Base-by-base conservation (phyloP, 371 early-diverging fungal genomes). In the Apophysomyces elegans region DNA sequence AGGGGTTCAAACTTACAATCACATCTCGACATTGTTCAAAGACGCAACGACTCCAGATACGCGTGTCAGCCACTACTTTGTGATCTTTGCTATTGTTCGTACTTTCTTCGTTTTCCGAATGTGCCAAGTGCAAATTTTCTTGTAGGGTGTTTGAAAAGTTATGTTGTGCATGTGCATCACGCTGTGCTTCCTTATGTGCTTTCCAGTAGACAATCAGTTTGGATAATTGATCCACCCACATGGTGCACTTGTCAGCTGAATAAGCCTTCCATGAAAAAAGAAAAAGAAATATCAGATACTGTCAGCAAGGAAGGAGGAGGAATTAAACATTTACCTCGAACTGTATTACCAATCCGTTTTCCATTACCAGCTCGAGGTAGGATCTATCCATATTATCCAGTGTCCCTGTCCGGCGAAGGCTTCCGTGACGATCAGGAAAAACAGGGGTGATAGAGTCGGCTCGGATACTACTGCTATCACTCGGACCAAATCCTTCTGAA, bases 31-130 rank as follows among this genome's bases (percentile, higher is more conserved):
- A 78, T 66, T 71, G 71, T 7, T 77, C 75, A 61, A 70, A 78
- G 2, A 76, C 37, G 61, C 88, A 88, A 62, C 76, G 76, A 39
- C 83, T 86, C 88, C 88, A 88, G 5, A 86, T 74, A 5, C 78
- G 76, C 1, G 86, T 81, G 46, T 84, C 80, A 12, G 74, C 82
- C 46, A 66, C 35, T 0, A 62, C 16, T 36, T 63, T 59, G 4
- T 64, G 32, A 26, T 37, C 14, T 54, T 56, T 21, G 4, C 47
- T 56, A 56, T 64, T 61, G 7, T 11, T 6, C 50, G 58, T 62
- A 16, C 47, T 46, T 45, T 58, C 45, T 18, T 57, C 11, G 35
- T 44, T 65, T 7, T 43, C 37, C 9, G 18, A 21, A 16, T 43
- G n/a, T 26, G 26, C 43, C 37, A 18, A 39, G 32, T 50, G 38